These are phyloP conservation scores for Hanseniaspora singularis DNA, from an alignment of 805 yeast genomes.

Conservation along the genomic window DNA sequence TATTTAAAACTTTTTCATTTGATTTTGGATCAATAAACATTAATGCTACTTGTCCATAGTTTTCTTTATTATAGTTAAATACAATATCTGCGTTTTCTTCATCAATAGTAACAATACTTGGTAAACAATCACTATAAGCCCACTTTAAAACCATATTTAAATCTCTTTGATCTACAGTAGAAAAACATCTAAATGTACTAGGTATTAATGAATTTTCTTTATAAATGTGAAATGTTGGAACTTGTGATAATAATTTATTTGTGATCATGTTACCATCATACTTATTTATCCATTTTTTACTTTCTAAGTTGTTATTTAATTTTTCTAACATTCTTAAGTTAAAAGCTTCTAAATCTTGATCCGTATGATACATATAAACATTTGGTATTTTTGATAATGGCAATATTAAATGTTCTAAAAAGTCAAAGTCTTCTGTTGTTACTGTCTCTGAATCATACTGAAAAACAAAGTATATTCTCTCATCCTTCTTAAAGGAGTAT, in stretches of 20 bases:
- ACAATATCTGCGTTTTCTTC: conserved; percentile 24
- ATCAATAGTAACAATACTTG: conserved; percentile 43
- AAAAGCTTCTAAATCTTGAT: conserved; percentile 34
- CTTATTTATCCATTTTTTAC: conserved; percentile 27
- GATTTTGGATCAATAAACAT: conserved; percentile 20
- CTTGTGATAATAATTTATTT: conserved; percentile 44
- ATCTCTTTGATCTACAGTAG: conserved; percentile 52
- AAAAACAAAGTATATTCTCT: conserved; percentile 38
- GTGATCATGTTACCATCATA: conserved; percentile 31
- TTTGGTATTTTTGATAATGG: conserved; percentile 49
- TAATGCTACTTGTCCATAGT: conserved; percentile 21
- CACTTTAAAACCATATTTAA: conserved; percentile 38
- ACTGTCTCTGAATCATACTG: conserved; percentile 39
- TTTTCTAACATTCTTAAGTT: conserved; percentile 31
- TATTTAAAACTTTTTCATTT: conserved; percentile 20
- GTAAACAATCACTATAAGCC: conserved; percentile 38
- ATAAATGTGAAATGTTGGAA: conserved; percentile 51
- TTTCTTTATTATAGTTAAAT: conserved; percentile 18
- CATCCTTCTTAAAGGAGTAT: conserved; percentile 4
- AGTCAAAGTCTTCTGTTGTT: conserved; percentile 46
- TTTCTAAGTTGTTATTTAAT: conserved; percentile 34
- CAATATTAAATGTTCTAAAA: conserved; percentile 50
- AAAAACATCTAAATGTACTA: conserved; percentile 45
- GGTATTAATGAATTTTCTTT: conserved; percentile 46
- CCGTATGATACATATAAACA: conserved; percentile 41